phyloP scores from a whole-genome alignment of 352 stramenopile genomes.

The Globisporangium mamillatum region DNA sequence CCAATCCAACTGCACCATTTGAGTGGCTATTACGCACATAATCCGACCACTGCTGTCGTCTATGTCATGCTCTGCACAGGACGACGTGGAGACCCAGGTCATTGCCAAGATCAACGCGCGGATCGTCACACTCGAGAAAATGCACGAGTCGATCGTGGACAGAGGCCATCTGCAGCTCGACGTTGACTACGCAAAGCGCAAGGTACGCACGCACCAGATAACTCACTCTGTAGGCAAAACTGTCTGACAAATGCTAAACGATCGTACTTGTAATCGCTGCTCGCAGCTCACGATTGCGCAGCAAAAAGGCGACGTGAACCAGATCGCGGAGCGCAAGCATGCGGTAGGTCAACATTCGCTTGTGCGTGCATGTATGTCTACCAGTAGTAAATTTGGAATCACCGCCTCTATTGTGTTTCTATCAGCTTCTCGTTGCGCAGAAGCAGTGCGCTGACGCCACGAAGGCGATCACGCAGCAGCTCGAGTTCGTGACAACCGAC shows the following conservation, averaged over 20 bases:
- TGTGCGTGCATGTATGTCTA: no score
- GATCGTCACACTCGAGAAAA: conserved; percentile 32
- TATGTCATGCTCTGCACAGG: conserved; percentile 21
- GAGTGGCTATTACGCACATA: not conserved
- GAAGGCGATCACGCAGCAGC: conserved; percentile 20
- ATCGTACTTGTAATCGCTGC: no score
- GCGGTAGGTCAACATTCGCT: conserved; percentile 27
- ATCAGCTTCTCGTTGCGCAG: conserved; percentile 14
- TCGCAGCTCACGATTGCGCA: conserved; percentile 47
- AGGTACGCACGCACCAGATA: conserved; percentile 20
- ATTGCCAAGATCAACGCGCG: conserved; percentile 41
- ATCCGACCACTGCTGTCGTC: not conserved
- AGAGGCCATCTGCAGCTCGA: conserved; percentile 56
- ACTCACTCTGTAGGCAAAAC: no score
- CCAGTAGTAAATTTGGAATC: no score
- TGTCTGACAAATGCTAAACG: no score
- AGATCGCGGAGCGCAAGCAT: conserved; percentile 53
- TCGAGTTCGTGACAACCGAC: conserved; percentile 22
- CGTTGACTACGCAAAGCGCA: conserved; percentile 70
- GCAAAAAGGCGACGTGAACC: conserved; percentile 57
- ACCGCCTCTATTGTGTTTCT: no score
- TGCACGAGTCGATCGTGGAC: conserved; percentile 40
- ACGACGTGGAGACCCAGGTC: conserved; percentile 35
- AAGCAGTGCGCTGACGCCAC: conserved; percentile 10
- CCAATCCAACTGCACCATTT: not conserved